A percentile compares a stretch with the other conserved stretches of the same genome.
Evolutionary conservation across 2,329 filamentous ascomycete species (phyloP).

Genomic region (Talaromyces sp.): DNA sequence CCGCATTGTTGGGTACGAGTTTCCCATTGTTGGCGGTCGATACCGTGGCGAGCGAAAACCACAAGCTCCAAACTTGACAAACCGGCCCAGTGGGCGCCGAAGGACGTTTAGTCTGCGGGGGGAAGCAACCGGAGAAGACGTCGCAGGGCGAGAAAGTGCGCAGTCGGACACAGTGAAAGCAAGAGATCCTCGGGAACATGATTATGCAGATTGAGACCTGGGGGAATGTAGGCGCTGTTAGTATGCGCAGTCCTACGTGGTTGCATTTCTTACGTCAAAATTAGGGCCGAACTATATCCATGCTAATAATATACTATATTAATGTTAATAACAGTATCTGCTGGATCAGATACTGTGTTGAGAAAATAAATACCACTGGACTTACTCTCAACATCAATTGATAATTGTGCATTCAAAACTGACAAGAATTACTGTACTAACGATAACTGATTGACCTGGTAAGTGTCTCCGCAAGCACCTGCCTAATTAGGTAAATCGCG

Average conservation of each 20-base stretch:
- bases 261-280: neutral
- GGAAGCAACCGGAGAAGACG: neutral
- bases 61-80: slow-evolving; percentile 51
- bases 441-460: no score
- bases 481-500: neutral
- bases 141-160: neutral
- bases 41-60: slow-evolving; percentile 55
- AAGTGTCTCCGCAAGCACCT: no score
- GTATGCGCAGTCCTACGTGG: neutral
- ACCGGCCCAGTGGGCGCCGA: slow-evolving; percentile 14
- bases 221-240: neutral
- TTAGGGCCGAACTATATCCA: no score
- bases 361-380: neutral
- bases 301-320: neutral
- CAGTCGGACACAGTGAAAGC: slow-evolving; percentile 2
- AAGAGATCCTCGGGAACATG: neutral
- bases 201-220: neutral
- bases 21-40: slow-evolving; percentile 56
- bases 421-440: no score
- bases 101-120: slow-evolving; percentile 19
- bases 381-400: neutral
- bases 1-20: slow-evolving; percentile 52
- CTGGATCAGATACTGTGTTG: neutral
- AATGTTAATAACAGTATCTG: neutral
- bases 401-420: no score